A percentile compares a stretch with the other conserved stretches of the same genome.
phyloP scores from a whole-genome alignment of 208 protist genomes.

The Trypanosoma platydactyli region DNA sequence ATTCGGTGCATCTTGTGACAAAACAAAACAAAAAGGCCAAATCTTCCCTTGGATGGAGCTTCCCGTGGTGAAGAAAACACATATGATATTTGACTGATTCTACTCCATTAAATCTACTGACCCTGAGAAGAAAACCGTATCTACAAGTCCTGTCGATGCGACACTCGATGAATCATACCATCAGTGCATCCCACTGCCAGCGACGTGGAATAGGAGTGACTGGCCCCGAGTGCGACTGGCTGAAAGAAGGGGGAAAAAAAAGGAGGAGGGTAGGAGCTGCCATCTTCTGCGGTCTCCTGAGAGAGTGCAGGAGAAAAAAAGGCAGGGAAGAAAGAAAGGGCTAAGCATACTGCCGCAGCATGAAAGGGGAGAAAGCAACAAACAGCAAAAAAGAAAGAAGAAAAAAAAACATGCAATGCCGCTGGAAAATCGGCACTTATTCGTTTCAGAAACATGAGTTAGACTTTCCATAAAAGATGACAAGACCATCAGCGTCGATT shows the following conservation, averaged over 20 bases:
- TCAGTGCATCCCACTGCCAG: not conserved
- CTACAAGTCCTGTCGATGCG: too few species aligned
- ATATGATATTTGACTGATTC: conserved; percentile 20
- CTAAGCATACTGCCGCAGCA: conserved; percentile 6
- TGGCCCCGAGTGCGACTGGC: too few species aligned
- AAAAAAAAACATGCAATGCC: not conserved
- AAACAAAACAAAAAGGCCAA: conserved; percentile 48
- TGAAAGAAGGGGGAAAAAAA: conserved; percentile 1
- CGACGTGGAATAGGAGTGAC: not conserved
- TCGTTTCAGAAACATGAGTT: too few species aligned
- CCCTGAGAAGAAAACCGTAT: too few species aligned
- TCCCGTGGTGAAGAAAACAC: conserved; percentile 57
- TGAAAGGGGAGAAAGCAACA: conserved; percentile 8
- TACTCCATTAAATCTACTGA: too few species aligned
- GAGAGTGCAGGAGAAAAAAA: conserved; percentile 1
- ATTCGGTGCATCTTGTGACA: conserved; percentile 41
- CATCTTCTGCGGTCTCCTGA: not conserved
- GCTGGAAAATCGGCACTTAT: not conserved
- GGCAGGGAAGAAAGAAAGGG: conserved; percentile 5
- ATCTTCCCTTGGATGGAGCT: conserved; percentile 37
- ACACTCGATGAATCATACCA: not conserved
- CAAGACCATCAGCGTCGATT: too few species aligned
- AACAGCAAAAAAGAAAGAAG: conserved; percentile 18
- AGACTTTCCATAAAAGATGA: too few species aligned
- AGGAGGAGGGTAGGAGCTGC: too few species aligned